These are phyloP conservation scores for Coniferiporia sulphurascens DNA, from an alignment of 1,284 basidiomycete species.

Conservation along the genomic window DNA sequence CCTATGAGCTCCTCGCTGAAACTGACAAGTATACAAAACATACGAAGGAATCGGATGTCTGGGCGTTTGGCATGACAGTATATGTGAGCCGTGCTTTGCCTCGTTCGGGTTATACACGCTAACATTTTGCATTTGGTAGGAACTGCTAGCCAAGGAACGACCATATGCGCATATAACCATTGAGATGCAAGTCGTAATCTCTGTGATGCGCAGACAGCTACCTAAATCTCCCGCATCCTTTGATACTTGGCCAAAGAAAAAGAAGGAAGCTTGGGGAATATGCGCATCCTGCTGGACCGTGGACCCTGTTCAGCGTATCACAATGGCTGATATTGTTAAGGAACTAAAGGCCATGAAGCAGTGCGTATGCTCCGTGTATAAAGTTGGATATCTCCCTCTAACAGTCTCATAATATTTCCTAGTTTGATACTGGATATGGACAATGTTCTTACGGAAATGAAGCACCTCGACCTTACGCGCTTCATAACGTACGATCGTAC, in stretches of 20 bases:
- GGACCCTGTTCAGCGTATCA: not conserved
- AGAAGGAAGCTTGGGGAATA: not conserved
- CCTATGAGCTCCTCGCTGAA: not conserved
- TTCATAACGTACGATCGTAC: not conserved
- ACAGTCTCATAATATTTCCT: not conserved
- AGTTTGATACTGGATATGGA: not conserved
- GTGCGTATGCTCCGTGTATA: not conserved
- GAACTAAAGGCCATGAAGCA: not conserved
- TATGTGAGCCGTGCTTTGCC: not conserved
- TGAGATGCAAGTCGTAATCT: not conserved
- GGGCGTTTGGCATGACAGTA: slow-evolving; percentile 14
- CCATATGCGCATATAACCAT: not conserved
- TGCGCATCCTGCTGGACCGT: not conserved
- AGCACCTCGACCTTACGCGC: not conserved
- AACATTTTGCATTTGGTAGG: not conserved
- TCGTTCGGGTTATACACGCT: not conserved
- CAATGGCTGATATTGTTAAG: not conserved
- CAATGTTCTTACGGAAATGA: not conserved
- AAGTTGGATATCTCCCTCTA: not conserved
- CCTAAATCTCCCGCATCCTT: not conserved
- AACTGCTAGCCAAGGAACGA: not conserved
- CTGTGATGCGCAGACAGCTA: not conserved
- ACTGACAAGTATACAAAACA: not conserved
- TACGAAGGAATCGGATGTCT: slow-evolving; percentile 7
- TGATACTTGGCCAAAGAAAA: not conserved